These are phyloP conservation scores for Phialocephala subalpina DNA, from an alignment of 2,329 filamentous ascomycete species.

Conservation along the genomic window DNA sequence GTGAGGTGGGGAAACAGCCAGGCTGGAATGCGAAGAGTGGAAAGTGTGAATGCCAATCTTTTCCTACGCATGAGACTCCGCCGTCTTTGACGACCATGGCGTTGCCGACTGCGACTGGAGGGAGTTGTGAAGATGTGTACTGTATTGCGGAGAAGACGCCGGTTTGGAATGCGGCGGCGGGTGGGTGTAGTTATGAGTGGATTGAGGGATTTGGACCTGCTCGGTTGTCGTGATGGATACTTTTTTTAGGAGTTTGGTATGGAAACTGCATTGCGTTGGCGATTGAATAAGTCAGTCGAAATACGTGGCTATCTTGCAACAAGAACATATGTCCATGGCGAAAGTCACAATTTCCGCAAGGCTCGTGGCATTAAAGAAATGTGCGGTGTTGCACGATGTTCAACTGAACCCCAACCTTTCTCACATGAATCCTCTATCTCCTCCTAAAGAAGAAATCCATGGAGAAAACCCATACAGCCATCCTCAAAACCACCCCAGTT, in stretches of 20 bases:
- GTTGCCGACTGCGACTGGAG: not conserved
- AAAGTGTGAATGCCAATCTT: not conserved
- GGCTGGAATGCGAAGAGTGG: not conserved
- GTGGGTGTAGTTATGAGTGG: conserved; percentile 30
- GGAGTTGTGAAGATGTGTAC: conserved; percentile 25
- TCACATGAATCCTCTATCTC: not conserved
- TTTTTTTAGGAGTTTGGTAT: not conserved
- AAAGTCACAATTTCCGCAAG: no score
- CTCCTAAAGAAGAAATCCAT: conserved; percentile 2
- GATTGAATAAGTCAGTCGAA: no score
- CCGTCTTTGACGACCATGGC: not conserved
- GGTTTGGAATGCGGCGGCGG: conserved; percentile 12
- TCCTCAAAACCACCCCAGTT: not conserved
- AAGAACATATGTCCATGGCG: no score
- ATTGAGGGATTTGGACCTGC: conserved; percentile 27
- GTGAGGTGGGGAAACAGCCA: not conserved
- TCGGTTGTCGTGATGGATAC: not conserved
- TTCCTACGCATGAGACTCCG: not conserved
- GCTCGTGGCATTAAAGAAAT: no score
- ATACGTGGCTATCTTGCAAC: no score
- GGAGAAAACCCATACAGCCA: conserved; percentile 8
- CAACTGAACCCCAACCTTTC: no score
- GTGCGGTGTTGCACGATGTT: no score
- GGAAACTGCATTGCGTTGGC: not conserved
- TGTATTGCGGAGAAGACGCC: conserved; percentile 30